These are phyloP conservation scores for Diaporthe nobilis DNA, from an alignment of 2,329 filamentous ascomycete genomes.

Conservation along the genomic window DNA sequence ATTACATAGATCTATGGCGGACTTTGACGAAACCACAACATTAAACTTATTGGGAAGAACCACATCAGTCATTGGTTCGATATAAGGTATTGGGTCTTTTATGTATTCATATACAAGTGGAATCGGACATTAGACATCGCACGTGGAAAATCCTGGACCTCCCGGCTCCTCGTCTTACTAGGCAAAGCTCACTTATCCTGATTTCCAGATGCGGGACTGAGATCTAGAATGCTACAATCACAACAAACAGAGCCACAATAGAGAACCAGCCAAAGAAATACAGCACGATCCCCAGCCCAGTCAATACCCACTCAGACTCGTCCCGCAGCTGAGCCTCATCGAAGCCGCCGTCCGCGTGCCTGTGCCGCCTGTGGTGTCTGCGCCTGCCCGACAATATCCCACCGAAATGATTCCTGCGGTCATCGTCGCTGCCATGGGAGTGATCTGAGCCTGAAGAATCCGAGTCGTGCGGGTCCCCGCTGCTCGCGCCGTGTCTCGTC, in stretches of 20 bases:
- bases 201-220: background rate
- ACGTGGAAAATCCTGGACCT: background rate
- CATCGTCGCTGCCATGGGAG: background rate
- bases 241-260: background rate
- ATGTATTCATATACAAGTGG: background rate
- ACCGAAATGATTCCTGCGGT: background rate
- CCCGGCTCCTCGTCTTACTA: background rate
- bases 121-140: background rate
- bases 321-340: background rate
- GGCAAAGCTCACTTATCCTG: background rate
- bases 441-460: background rate
- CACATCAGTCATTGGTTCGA: too few relatives aligned
- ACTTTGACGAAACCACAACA: background rate
- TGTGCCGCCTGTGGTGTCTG: background rate
- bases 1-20: background rate
- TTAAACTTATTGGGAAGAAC: too few relatives aligned
- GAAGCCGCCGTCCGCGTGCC: background rate
- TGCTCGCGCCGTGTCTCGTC: background rate
- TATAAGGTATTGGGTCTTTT: too few relatives aligned
- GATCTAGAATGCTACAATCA: background rate
- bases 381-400: background rate
- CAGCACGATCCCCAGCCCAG: background rate
- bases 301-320: slow-evolving; percentile 7
- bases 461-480: background rate
- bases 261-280: slow-evolving; percentile 19